Conservation (phyloP, 331 rosid genomes). For the Saraca asoca region DNA sequence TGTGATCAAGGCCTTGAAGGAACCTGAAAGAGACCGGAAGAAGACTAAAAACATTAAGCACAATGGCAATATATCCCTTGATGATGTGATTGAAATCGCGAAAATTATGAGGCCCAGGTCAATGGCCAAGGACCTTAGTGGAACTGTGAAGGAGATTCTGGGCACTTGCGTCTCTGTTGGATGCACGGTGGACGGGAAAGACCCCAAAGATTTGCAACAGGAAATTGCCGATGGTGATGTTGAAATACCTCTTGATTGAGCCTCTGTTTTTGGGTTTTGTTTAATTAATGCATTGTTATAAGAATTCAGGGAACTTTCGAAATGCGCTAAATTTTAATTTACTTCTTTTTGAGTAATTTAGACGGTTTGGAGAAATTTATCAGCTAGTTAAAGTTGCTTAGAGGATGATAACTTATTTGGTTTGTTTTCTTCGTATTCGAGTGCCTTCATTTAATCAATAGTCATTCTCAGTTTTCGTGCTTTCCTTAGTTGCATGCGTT, state of each 20-base stretch:
- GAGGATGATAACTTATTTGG: slow-evolving; percentile 2
- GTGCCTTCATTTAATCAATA: neutral
- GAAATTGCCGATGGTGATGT: slow-evolving; percentile 72
- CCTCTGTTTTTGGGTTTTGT: slow-evolving; percentile 4
- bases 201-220: slow-evolving; percentile 75
- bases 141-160: slow-evolving; percentile 72
- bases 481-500: neutral
- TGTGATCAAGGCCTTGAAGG: slow-evolving; percentile 77
- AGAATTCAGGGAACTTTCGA: slow-evolving; percentile 23
- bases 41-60: slow-evolving; percentile 76
- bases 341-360: slow-evolving; percentile 34
- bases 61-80: slow-evolving; percentile 68
- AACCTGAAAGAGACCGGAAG: slow-evolving; percentile 80
- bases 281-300: slow-evolving; percentile 3
- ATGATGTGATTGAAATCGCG: slow-evolving; percentile 81
- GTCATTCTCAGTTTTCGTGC: neutral
- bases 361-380: slow-evolving; percentile 28
- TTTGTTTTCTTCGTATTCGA: slow-evolving; percentile 11
- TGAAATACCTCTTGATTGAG: slow-evolving; percentile 66
- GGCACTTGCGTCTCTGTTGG: slow-evolving; percentile 87
- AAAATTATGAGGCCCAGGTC: slow-evolving; percentile 67
- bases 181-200: slow-evolving; percentile 73
- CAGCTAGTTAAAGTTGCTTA: slow-evolving; percentile 16
- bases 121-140: slow-evolving; percentile 75
- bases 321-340: slow-evolving; percentile 20